Evolutionary conservation across 257 asterid genomes (phyloP).

Genomic region (Nyctanthes arbortristis): DNA sequence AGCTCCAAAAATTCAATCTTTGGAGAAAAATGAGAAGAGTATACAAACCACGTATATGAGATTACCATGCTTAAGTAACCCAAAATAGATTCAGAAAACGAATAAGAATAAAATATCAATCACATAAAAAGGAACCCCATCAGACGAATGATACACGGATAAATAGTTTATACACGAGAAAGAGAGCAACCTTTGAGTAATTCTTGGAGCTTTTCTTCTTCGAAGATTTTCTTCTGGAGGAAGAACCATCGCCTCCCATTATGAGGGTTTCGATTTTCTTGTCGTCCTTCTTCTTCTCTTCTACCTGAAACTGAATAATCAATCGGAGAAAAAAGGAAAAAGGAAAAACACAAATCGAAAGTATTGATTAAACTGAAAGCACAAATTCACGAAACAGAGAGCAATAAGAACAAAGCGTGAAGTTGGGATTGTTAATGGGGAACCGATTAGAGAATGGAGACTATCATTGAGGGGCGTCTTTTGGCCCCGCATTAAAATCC

Average conservation of each 20-base stretch:
- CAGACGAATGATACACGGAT: not conserved
- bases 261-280: slow-evolving; percentile 9
- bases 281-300: slow-evolving; percentile 5
- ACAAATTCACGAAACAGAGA: not conserved
- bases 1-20: slow-evolving; percentile 23
- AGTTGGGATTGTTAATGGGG: no score
- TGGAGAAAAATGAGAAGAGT: not conserved
- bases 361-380: not conserved
- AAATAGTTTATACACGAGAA: not conserved
- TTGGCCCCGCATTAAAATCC: no score
- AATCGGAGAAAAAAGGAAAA: not conserved
- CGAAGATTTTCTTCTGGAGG: slow-evolving; percentile 52
- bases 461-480: no score
- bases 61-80: no score
- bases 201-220: slow-evolving; percentile 57
- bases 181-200: slow-evolving; percentile 46
- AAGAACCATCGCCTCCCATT: slow-evolving; percentile 53
- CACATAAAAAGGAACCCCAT: not conserved
- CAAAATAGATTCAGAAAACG: not conserved
- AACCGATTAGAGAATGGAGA: not conserved
- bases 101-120: not conserved
- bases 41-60: no score
- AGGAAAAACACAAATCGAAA: not conserved
- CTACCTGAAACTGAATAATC: slow-evolving; percentile 27
- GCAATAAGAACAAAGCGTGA: not conserved